These are phyloP conservation scores for Zangia roseola DNA, from an alignment of 768 basidiomycete species.

Conservation along the genomic window DNA sequence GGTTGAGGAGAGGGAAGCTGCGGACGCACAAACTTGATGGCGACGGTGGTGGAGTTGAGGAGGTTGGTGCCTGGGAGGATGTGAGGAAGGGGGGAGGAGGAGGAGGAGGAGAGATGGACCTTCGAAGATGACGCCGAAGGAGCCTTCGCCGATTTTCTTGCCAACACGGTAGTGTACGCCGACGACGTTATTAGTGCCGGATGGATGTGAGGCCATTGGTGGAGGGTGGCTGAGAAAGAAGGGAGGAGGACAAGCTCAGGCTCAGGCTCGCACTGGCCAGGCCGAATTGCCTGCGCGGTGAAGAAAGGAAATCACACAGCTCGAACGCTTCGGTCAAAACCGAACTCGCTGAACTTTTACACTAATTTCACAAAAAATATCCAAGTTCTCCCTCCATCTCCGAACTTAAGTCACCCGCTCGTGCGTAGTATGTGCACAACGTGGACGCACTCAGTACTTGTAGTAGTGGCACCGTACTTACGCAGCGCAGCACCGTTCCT, in stretches of 20 bases:
- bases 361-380: slow-evolving; percentile 1
- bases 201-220: slow-evolving; percentile 54
- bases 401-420: slow-evolving; percentile 19
- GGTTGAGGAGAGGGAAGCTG: neutral
- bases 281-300: slow-evolving; percentile 29
- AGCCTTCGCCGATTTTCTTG: slow-evolving; percentile 99
- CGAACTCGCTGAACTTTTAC: slow-evolving; percentile 10
- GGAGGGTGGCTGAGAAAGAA: slow-evolving; percentile 19
- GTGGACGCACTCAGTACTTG: too few species aligned
- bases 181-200: slow-evolving; percentile 74
- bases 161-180: slow-evolving; percentile 98
- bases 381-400: slow-evolving; percentile 18
- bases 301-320: slow-evolving; percentile 28
- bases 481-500: too few species aligned
- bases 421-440: neutral
- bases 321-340: slow-evolving; percentile 26
- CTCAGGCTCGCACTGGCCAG: slow-evolving; percentile 23
- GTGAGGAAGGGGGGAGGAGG: neutral
- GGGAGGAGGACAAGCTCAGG: neutral
- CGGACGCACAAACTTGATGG: slow-evolving; percentile 96
- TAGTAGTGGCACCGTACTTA: too few species aligned
- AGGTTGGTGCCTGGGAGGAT: slow-evolving; percentile 80
- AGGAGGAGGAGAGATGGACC: slow-evolving; percentile 42
- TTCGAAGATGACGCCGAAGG: slow-evolving; percentile 95
- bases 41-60: slow-evolving; percentile 97